Percentiles rank a stretch among this genome's conserved stretches.
phyloP scores from a whole-genome alignment of 2,329 filamentous ascomycete species.

The Gnomoniopsis sp. region DNA sequence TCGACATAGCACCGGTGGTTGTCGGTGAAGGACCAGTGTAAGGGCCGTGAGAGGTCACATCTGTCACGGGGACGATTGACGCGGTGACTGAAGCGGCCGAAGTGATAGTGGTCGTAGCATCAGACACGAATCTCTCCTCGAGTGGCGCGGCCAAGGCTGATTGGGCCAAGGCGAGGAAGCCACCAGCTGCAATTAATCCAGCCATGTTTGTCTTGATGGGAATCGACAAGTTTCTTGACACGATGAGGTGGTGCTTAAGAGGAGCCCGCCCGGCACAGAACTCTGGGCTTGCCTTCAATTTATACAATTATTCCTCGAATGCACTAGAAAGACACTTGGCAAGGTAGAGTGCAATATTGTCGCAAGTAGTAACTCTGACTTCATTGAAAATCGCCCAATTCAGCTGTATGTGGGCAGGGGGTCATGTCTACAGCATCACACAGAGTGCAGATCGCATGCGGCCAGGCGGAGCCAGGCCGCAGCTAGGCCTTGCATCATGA shows the following conservation, averaged over 20 bases:
- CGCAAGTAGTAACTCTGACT: no score
- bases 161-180: conserved; percentile 21
- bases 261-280: no score
- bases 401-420: no score
- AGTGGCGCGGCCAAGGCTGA: conserved; percentile 27
- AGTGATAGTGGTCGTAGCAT: conserved; percentile 32
- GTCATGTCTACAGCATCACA: no score
- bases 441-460: no score
- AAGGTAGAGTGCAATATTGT: no score
- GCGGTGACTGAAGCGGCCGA: conserved; percentile 27
- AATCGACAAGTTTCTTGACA: neutral
- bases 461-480: no score
- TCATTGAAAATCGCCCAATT: no score
- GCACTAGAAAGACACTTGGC: no score
- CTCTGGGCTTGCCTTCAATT: neutral
- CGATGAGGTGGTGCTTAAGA: neutral
- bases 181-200: conserved; percentile 9
- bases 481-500: no score
- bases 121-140: conserved; percentile 25
- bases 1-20: conserved; percentile 66
- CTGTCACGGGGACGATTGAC: conserved; percentile 37
- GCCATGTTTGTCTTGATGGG: conserved; percentile 5
- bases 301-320: neutral
- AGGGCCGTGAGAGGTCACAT: conserved; percentile 65
- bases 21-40: conserved; percentile 62